A percentile compares a stretch with the other conserved stretches of the same genome.
These are phyloP conservation scores for Isatis lusitanica DNA, from an alignment of 441 rosid species.

Conservation along the genomic window DNA sequence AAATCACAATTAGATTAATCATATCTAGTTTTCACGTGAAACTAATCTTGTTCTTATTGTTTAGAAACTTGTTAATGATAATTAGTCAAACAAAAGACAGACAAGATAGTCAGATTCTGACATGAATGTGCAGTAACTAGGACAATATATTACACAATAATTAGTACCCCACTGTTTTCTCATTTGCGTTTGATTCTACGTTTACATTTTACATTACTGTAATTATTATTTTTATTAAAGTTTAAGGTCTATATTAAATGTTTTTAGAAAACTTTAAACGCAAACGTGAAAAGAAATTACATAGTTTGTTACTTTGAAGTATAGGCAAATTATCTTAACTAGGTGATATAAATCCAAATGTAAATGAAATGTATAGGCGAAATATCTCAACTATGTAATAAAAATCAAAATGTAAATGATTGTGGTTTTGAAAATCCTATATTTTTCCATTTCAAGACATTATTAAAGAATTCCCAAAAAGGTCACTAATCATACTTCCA, in stretches of 20 bases:
- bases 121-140: slow-evolving; percentile 12
- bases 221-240: not conserved
- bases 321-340: not conserved
- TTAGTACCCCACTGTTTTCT: not conserved
- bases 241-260: not conserved
- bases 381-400: not conserved
- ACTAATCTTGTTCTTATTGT: slow-evolving; percentile 19
- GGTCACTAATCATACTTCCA: not conserved
- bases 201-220: not conserved
- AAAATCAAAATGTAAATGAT: slow-evolving; percentile 18
- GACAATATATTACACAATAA: slow-evolving; percentile 1
- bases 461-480: slow-evolving; percentile 1
- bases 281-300: too few species aligned
- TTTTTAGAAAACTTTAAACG: not conserved
- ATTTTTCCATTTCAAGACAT: not conserved
- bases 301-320: not conserved
- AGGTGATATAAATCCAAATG: not conserved
- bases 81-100: slow-evolving; percentile 14
- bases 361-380: not conserved
- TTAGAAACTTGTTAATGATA: not conserved
- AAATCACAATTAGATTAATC: not conserved
- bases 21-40: slow-evolving; percentile 23
- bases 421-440: slow-evolving; percentile 11
- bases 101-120: slow-evolving; percentile 23
- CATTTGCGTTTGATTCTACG: not conserved